Evolutionary conservation across 352 stramenopile genomes (phyloP), one percentile per base, ranked within the genome.

Genomic region (Hyaloperonospora brassicae): DNA sequence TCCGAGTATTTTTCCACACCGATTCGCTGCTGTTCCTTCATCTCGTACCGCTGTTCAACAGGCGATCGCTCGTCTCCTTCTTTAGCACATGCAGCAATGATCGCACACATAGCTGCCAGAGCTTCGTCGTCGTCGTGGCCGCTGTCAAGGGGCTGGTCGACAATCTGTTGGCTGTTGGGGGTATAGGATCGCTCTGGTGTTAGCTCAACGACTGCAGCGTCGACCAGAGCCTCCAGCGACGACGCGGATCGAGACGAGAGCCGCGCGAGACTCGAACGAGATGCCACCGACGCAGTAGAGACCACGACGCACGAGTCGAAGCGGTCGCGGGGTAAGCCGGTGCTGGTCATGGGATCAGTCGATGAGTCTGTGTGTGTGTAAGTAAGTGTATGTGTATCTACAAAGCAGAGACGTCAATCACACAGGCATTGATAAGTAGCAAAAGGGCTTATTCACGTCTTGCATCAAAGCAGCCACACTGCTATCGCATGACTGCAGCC

Each of bases 91-190:
- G 35, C 49, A 17, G 55, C 46, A 1, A 79, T 44, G 9, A 75
- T 66, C 14, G 47, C 55, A 43, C 57, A 73, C 54, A 79, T 65
- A 21, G 44, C 62, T 47, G 52, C 61, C 24, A 66, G 73, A 0
- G 54, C 30, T 22, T 61, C 61, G 21, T 55, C 34, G 21, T 64
- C 31, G 17, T 17, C 27, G 27, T 34, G 27, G 4, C 0, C 27
- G 13, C 11, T 52, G 4, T 13, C 17, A 27, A 31, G 35, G 10
- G 45, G 45, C 31, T 34, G 45, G 17, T 62, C 43, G 14, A 23
- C 3, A 7, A 40, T 43, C 34, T 59, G 54, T 53, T 43, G 34
- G 25, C 23, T 38, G 21, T 30, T 38, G 2, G 43, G 23, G 13
- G 40, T 25, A n/a, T 54, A 47, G 3, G 17, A 36, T 34, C 27